Evolutionary conservation across 495 filamentous ascomycete genomes (phyloP), one percentile per base, ranked within the genome.

Genomic region (Hypoxylon fragiforme): DNA sequence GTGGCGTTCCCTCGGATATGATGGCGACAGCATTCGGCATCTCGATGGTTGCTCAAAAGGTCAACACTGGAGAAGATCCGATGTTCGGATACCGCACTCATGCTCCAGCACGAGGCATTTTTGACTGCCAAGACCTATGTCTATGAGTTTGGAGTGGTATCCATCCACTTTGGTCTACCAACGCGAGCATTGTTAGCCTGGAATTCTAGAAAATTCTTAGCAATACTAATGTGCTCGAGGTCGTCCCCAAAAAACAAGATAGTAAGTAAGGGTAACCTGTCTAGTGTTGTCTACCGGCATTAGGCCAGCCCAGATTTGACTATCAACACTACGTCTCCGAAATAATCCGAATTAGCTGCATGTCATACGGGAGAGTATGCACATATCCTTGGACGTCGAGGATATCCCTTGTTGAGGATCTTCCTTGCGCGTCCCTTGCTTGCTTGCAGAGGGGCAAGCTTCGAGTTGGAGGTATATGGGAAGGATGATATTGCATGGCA

Each of bases 341-440:
- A 40, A 50, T 57, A 28, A 40, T 50, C 54, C 54, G 54, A 57
- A 50, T 43, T 24, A 38, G 26, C 47, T 58, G 55, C 55, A 52
- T 58, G 36, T 31, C 42, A 39, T 45, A 14, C 50, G 44, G 44
- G 13, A 44, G 49, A 50, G 44, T 16, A 49, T 60, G 39, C 44
- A 45, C 16, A 42, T 32, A 37, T 54, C 47, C 48, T 36, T 44
- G 50, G 49, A 36, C 41, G 16, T 44, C 14, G 18, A 49, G 32
- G 43, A 48, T 52, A 37, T 52, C 18, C 37, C 48, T 30, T 34
- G 35, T n/a, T n/a, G n/a, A n/a, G n/a, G 43, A 48, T 52, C 43
- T 52, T 16, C 37, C 48, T 30, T 34, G 35, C 36, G 13, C 16
- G 15, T 18, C 42, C 41, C 46, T 51, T 51, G 26, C 49, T 44